These are phyloP conservation scores for Rutidosis leptorrhynchoides DNA, from an alignment of 129 eudicot genomes.

Conservation along the genomic window DNA sequence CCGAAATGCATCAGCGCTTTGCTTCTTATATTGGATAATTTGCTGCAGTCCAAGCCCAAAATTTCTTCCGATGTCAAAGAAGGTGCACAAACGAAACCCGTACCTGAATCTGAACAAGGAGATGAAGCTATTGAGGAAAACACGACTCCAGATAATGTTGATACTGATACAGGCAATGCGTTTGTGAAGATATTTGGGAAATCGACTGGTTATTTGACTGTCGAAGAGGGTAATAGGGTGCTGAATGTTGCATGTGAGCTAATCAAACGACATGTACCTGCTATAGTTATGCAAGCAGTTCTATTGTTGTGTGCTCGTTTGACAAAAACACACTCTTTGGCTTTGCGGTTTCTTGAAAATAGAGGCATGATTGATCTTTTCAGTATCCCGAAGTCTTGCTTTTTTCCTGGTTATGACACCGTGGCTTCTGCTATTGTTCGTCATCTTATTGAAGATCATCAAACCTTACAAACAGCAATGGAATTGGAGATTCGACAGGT, in stretches of 20 bases:
- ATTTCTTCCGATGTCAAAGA: conserved; percentile 50
- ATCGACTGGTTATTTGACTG: conserved; percentile 77
- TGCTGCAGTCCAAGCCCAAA: conserved; percentile 72
- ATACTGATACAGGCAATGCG: conserved; percentile 34
- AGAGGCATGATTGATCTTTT: conserved; percentile 83
- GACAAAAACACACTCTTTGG: conserved; percentile 79
- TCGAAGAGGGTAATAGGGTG: conserved; percentile 77
- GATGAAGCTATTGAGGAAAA: conserved; percentile 45
- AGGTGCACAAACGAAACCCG: conserved; percentile 35
- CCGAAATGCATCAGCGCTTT: conserved; percentile 82
- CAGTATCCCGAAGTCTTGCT: conserved; percentile 71
- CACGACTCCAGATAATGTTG: conserved; percentile 30
- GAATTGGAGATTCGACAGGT: conserved; percentile 89
- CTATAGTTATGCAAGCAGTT: conserved; percentile 94
- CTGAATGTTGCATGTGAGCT: conserved; percentile 72
- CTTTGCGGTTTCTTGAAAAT: conserved; percentile 72
- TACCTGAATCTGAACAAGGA: conserved; percentile 42
- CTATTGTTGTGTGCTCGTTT: conserved; percentile 84
- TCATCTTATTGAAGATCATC: conserved; percentile 96
- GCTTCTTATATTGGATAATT: conserved; percentile 80
- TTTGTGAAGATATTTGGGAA: conserved; percentile 74
- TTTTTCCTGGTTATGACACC: conserved; percentile 90
- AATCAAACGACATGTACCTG: conserved; percentile 69
- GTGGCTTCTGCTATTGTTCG: conserved; percentile 93
- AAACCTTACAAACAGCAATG: conserved; percentile 95